Evolutionary conservation across 2,329 filamentous ascomycete species (phyloP), one percentile per base, ranked within the genome.

Genomic region (Fusarium floridanum): DNA sequence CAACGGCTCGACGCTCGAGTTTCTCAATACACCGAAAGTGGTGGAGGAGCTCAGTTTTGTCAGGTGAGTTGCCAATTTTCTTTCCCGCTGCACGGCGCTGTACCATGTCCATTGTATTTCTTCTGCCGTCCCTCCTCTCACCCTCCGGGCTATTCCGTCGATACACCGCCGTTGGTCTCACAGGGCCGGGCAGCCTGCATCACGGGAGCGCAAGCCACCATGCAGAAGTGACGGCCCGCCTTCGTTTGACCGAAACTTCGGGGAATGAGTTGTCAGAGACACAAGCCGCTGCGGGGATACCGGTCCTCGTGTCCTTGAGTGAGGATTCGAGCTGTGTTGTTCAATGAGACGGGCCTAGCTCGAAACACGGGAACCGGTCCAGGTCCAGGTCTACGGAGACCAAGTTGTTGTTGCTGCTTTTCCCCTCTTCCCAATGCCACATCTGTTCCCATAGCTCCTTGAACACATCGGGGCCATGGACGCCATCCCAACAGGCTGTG

Each of bases 11-110:
- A 83, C 83, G n/a, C 80, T 95, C 55, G 83, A 86, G 20, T 95
- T 94, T 79, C 83, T 84, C 39, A 86, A 87, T 37, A 83, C 91
- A 55, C 84, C 86, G 63, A 87, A 88, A 60, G 87, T 94, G 12
- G 87, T 93, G 16, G 91, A 93, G 78, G 89, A 92, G 75, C 85
- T 95, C 74, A 93, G 91, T 77, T 95, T 95, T 79, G 83, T 95
- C 36, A 89, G 91, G 93, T 95, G 83, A 86, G 92, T 77, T 34
- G 27, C 57, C 50, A 61, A 36, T 7, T 29, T 59, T 57, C 61
- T 59, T 70, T 48, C 24, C 62, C 32, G 27, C 56, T 41, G 56
- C 36, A 27, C 39, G 53, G 56, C 53, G 29, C 36, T 37, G 50
- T 64, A 41, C 41, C 59, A 43, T 57, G 41, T 24, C 27, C 34